Percentiles rank a stretch among this genome's conserved stretches.
Evolutionary conservation across 176 grass and related monocot genomes (phyloP).

Genomic region (Miscanthus lutarioriparius): DNA sequence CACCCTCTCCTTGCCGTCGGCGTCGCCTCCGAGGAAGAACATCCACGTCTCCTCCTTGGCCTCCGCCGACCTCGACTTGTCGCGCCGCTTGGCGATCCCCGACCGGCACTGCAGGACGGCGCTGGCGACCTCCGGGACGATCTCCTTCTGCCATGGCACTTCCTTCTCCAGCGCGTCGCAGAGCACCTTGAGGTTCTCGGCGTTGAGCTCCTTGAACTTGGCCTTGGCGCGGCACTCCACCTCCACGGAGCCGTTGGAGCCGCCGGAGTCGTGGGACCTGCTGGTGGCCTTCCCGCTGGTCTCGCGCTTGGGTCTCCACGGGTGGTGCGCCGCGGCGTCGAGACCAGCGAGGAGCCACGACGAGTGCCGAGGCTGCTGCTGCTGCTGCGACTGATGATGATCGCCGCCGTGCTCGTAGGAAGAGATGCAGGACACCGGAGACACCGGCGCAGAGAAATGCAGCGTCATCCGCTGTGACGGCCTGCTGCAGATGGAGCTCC

Average conservation of each 20-base stretch:
- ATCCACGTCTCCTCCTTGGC: conserved; percentile 90
- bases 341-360: conserved; percentile 43
- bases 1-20: conserved; percentile 67
- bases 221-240: conserved; percentile 56
- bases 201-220: conserved; percentile 97
- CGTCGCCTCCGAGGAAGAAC: conserved; percentile 75
- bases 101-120: conserved; percentile 78
- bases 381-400: neutral
- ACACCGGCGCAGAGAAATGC: conserved; percentile 51
- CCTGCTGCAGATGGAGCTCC: conserved; percentile 51
- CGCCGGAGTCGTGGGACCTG: conserved; percentile 44
- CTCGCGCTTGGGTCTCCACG: conserved; percentile 53
- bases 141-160: conserved; percentile 85
- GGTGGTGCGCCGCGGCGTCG: conserved; percentile 43
- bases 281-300: neutral
- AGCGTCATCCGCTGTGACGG: conserved; percentile 49
- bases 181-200: conserved; percentile 81
- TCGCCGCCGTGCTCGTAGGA: conserved; percentile 45
- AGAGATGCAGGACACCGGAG: conserved; percentile 55
- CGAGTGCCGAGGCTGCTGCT: conserved; percentile 35
- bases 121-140: conserved; percentile 69
- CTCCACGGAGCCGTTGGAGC: conserved; percentile 62
- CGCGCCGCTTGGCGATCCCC: conserved; percentile 63
- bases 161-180: conserved; percentile 78
- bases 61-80: conserved; percentile 38